Evolutionary conservation across 768 basidiomycete genomes (phyloP), one percentile per base, ranked within the genome.

Genomic region (Mycena alexandri): DNA sequence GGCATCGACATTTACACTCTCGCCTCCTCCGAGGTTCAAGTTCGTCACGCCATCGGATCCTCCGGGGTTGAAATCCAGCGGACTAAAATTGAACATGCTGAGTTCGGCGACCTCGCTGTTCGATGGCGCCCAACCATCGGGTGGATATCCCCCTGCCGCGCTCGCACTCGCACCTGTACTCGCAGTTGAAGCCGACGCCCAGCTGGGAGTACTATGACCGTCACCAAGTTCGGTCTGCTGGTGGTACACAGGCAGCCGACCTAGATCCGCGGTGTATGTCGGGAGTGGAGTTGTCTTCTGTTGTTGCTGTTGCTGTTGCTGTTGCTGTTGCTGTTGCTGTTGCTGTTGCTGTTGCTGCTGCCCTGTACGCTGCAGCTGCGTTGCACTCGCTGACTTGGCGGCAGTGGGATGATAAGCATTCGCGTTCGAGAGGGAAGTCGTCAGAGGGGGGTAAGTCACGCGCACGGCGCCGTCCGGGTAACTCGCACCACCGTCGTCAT

Each of bases 231-330:
- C 14, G 12, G 17, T 6, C 43, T 42, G 25, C 22, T 36, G 52
- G 38, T 55, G 47, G 14, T 24, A 60, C 19, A 61, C 65, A 1
- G 58, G 58, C 34, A 66, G 36, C 10, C 46, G 14, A 12, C 65
- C 44, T 2, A 65, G 41, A 16, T 65, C 63, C n/a, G 56, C 38
- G 21, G 41, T 38, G 24, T 63, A 56, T 5, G 57, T 65, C 41
- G 56, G 64, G 13, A 65, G 56, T 36, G 22, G n/a, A 3, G 6
- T 16, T 24, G 12, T 10, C 16, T 36, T 36, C 34, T 36, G n/a
- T n/a, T n/a, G n/a, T n/a, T 24, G 61, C 29, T 46, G 29, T 3
- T 29, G 29, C 8, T 7, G 11, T 6, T 29, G 58, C 25, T 5
- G 21, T 7, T 33, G 29, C 19, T 46, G 29, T 3, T 29, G 29